Percentiles rank a stretch among this genome's conserved stretches.
Evolutionary conservation across 2,329 filamentous ascomycete genomes (phyloP).

Genomic region (Aspergillus fructus): DNA sequence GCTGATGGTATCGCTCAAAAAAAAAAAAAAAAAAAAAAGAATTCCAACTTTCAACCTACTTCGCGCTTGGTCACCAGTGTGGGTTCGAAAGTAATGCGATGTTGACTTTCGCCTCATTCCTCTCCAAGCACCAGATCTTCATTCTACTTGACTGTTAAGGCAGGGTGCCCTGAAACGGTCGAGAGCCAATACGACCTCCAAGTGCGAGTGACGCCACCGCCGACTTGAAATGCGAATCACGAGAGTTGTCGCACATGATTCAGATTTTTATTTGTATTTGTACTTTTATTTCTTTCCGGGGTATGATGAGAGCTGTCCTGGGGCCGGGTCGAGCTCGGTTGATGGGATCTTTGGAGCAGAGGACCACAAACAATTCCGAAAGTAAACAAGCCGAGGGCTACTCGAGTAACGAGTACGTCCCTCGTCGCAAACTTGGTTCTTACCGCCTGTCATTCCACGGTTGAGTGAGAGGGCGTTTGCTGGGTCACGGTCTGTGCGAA

Average conservation of each 20-base stretch:
- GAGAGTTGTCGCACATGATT: neutral
- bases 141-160: conserved; percentile 6
- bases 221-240: neutral
- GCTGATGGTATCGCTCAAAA: neutral
- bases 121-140: conserved; percentile 11
- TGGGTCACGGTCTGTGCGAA: conserved; percentile 24
- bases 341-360: neutral
- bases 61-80: neutral
- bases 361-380: neutral
- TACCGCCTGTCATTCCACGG: conserved; percentile 15
- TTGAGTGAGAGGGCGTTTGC: conserved; percentile 13
- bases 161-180: conserved; percentile 8
- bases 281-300: neutral
- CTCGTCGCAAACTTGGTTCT: neutral
- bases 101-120: conserved; percentile 10
- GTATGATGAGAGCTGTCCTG: neutral
- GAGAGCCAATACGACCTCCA: conserved; percentile 11
- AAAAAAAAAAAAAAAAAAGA: neutral
- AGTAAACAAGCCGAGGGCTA: conserved; percentile 1
- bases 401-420: neutral
- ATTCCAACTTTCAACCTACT: neutral
- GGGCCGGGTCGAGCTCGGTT: neutral
- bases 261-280: too few species aligned
- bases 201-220: conserved; percentile 10
- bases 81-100: neutral